Base-by-base conservation (phyloP, 331 rosid genomes). In the Pyrus hybrid region DNA sequence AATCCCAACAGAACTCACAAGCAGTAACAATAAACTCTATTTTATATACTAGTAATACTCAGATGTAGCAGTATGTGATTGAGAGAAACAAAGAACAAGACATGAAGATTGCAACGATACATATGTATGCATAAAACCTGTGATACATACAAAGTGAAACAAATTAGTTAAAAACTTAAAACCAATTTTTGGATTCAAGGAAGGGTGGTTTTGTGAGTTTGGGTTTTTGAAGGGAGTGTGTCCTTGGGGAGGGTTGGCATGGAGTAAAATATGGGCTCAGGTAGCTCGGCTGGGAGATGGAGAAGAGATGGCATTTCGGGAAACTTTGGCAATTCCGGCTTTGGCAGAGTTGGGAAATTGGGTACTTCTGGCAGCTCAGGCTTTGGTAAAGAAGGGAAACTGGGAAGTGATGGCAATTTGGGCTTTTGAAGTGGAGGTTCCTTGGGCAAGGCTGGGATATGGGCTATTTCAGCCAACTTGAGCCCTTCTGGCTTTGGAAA, bases 181-280 rank as follows among this genome's bases (percentile, higher is more conserved):
- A 43, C 49, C 49, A 43, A 12, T 43, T 43, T 54, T 54, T 54
- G 1, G 67, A 62, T 25, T 51, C 63, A 53, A 70, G 74, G 74
- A 29, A 20, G 63, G 74, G 16, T 20, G 45, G 63, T 70, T 51
- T 53, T 70, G 74, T 70, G 35, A 62, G 66, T 13, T 3, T 17
- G 28, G 63, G 25, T 58, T 13, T 9, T 17, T 22, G 64, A 58
- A 22, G 64, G 61, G 62, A 69, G 12, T 26, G 18, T 53, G 63
- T 20, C 74, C 37, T 70, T 28, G 8, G 32, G 75, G 13, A 71
- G 65, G 65, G 75, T 32, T 54, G 65, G 75, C 14, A n/a, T 71
- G 75, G 51, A 30, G 5, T 51, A 29, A 8, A 71, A 6, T 54
- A 22, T 10, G 16, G 26, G 23, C 32, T 71, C 13, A 53, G 47